These are phyloP conservation scores for Tephrocybe sp. DNA, from an alignment of 768 basidiomycete genomes.

Conservation along the genomic window DNA sequence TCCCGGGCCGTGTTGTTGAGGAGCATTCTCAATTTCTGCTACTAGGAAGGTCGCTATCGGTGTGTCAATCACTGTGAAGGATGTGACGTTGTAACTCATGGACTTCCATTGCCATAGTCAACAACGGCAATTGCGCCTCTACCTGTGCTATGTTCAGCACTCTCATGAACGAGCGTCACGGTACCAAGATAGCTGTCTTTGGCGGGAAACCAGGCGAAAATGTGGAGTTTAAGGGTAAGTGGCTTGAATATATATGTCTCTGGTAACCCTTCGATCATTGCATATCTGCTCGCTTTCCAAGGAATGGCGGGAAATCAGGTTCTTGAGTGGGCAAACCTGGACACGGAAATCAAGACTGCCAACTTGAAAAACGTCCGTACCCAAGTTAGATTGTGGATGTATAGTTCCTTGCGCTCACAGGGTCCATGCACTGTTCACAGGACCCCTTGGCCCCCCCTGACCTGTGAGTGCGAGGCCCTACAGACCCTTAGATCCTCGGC, in stretches of 20 bases:
- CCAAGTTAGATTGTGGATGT: neutral
- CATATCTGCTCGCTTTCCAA: slow-evolving; percentile 9
- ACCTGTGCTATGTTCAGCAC: slow-evolving; percentile 67
- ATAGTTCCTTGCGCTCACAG: neutral
- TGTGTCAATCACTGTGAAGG: slow-evolving; percentile 18
- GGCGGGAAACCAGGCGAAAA: slow-evolving; percentile 54
- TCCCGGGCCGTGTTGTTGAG: neutral
- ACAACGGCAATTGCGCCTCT: slow-evolving; percentile 52
- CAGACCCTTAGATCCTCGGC: neutral
- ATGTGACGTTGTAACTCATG: neutral
- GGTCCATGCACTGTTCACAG: slow-evolving; percentile 16
- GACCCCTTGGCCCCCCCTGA: slow-evolving; percentile 44
- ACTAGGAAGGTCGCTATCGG: slow-evolving; percentile 47
- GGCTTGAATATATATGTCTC: neutral
- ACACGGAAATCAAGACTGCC: slow-evolving; percentile 61
- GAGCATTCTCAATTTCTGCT: neutral
- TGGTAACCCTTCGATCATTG: neutral
- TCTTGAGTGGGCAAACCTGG: slow-evolving; percentile 59
- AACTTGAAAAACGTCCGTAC: slow-evolving; percentile 45
- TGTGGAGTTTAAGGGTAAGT: slow-evolving; percentile 49
- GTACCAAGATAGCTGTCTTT: slow-evolving; percentile 53
- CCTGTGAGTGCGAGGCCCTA: slow-evolving; percentile 31
- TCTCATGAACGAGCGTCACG: slow-evolving; percentile 56
- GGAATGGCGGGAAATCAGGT: slow-evolving; percentile 66
- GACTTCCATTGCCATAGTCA: slow-evolving; percentile 25